Evolutionary conservation across 768 basidiomycete genomes (phyloP).

Genomic region (Naganishia vaughanmartiniae): DNA sequence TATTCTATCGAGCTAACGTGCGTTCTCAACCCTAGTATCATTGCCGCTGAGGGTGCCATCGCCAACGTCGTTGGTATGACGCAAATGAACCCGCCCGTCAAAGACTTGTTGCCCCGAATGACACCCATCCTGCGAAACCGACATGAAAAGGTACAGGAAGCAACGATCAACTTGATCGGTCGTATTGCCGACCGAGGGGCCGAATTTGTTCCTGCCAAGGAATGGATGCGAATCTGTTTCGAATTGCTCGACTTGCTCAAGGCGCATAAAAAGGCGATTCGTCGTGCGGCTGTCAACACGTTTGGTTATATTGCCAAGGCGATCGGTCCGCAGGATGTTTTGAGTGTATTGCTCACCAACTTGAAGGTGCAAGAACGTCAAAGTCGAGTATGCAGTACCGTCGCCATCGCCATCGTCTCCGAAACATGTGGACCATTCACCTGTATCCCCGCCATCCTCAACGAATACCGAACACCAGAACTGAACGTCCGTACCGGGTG

Average conservation of each 20-base stretch:
- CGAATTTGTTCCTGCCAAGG: slow-evolving; percentile 95
- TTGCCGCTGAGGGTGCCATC: slow-evolving; percentile 96
- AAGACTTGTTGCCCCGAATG: slow-evolving; percentile 99
- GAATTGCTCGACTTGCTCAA: slow-evolving; percentile 94
- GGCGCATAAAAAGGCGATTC: slow-evolving; percentile 98
- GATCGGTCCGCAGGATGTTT: slow-evolving; percentile 96
- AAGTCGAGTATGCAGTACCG: slow-evolving; percentile 95
- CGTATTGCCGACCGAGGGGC: slow-evolving; percentile 99
- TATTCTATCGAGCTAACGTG: not conserved
- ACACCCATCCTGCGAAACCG: slow-evolving; percentile 98
- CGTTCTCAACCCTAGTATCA: slow-evolving; percentile 66
- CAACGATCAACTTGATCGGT: slow-evolving; percentile 98
- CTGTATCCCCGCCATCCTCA: slow-evolving; percentile 96
- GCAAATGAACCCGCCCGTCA: slow-evolving; percentile 99
- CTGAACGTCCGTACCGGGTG: slow-evolving; percentile 98
- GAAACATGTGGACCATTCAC: slow-evolving; percentile 67
- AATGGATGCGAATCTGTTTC: slow-evolving; percentile 99
- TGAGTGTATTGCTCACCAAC: slow-evolving; percentile 92
- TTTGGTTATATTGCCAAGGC: slow-evolving; percentile 99
- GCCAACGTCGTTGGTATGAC: slow-evolving; percentile 99
- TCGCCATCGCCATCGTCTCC: slow-evolving; percentile 73
- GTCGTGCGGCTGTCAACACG: slow-evolving; percentile 97
- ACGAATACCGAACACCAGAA: slow-evolving; percentile 97
- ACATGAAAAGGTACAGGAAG: slow-evolving; percentile 99
- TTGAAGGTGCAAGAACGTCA: slow-evolving; percentile 97